Percentiles rank a stretch among this genome's conserved stretches.
Evolutionary conservation across 176 grass and related monocot species (phyloP).

Genomic region (Otatea glauca): DNA sequence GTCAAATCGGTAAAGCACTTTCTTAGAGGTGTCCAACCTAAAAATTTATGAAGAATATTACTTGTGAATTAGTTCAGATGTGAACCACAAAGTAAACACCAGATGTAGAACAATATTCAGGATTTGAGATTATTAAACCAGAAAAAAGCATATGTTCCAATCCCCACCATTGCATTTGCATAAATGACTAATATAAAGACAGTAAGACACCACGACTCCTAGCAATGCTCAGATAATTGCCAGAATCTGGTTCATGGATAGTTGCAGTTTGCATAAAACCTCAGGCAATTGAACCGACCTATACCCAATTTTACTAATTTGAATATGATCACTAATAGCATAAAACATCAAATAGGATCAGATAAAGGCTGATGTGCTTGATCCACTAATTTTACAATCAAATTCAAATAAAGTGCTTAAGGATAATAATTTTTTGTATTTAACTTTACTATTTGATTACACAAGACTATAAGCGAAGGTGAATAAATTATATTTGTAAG

Average conservation of each 20-base stretch:
- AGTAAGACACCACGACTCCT: neutral
- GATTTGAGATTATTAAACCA: conserved; percentile 17
- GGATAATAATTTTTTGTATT: neutral
- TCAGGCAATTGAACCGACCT: conserved; percentile 11
- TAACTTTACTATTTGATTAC: neutral
- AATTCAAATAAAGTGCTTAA: neutral
- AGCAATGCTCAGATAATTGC: conserved; percentile 8
- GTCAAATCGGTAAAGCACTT: conserved; percentile 11
- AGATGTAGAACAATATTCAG: neutral
- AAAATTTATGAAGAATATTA: neutral
- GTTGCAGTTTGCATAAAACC: conserved; percentile 14
- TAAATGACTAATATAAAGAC: neutral
- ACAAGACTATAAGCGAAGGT: neutral
- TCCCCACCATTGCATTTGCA: neutral
- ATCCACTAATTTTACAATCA: neutral
- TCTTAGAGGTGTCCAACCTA: neutral
- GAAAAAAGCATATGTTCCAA: neutral
- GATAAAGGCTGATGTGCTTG: neutral
- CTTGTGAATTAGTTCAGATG: conserved; percentile 23
- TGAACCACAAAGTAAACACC: neutral
- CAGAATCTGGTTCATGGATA: conserved; percentile 18
- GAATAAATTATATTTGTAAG: neutral
- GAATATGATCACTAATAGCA: neutral
- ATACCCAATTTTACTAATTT: conserved; percentile 20
- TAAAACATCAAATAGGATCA: conserved; percentile 4